A percentile compares a stretch with the other conserved stretches of the same genome.
Evolutionary conservation across 2,329 filamentous ascomycete species (phyloP).

Genomic region (Fusarium hainanense): DNA sequence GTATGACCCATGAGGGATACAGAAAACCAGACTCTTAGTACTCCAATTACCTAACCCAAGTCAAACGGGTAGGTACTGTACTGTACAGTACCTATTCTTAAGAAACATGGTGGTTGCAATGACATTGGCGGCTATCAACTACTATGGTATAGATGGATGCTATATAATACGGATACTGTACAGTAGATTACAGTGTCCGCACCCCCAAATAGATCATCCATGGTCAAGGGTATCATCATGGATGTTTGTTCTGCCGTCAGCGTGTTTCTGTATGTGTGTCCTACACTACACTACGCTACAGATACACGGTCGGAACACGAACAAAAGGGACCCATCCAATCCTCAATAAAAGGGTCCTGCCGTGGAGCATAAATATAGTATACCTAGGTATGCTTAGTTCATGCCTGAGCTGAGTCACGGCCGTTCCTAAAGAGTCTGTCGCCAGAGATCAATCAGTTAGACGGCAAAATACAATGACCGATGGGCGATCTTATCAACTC

Average conservation of each 20-base stretch:
- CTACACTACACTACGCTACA: conserved; percentile 28
- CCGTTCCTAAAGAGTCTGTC: background rate
- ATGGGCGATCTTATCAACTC: conserved; percentile 14
- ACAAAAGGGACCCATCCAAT: conserved; percentile 10
- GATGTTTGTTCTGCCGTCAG: background rate
- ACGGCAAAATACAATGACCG: background rate
- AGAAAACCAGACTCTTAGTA: background rate
- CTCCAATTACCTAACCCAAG: background rate
- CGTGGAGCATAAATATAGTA: conserved; percentile 14
- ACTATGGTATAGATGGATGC: background rate
- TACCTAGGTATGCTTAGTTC: background rate
- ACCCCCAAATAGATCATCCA: conserved; percentile 10
- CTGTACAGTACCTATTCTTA: background rate
- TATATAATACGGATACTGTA: background rate
- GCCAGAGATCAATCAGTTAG: background rate
- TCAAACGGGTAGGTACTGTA: background rate
- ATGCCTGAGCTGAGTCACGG: background rate
- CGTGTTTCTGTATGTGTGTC: background rate
- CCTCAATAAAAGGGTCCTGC: conserved; percentile 8
- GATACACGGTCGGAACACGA: conserved; percentile 33
- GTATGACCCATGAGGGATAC: conserved; percentile 16
- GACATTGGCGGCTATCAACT: conserved; percentile 1
- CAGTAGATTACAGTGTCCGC: background rate
- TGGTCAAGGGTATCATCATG: conserved; percentile 8
- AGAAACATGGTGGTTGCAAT: conserved; percentile 17